Evolutionary conservation across 352 stramenopile genomes (phyloP).

Genomic region (Phytopythium boreale): DNA sequence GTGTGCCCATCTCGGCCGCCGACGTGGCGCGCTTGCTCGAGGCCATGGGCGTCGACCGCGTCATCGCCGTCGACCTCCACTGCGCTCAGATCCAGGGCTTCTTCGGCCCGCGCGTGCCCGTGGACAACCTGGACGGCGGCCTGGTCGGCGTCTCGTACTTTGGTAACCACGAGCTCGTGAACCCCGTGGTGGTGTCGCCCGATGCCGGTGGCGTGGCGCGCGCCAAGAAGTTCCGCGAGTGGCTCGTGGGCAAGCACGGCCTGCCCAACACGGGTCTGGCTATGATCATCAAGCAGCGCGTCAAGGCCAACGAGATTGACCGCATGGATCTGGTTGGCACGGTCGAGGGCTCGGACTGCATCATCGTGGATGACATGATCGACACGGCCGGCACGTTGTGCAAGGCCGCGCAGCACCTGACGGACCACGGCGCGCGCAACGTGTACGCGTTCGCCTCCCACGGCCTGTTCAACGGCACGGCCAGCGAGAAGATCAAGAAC

Average conservation of each 20-base stretch:
- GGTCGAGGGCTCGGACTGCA: conserved; percentile 98
- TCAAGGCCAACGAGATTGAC: conserved; percentile 97
- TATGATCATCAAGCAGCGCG: conserved; percentile 99
- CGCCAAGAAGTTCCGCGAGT: conserved; percentile 99
- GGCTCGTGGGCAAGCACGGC: conserved; percentile 96
- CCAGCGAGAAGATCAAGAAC: conserved; percentile 87
- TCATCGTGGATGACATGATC: conserved; percentile 99
- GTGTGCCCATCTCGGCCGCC: conserved; percentile 97
- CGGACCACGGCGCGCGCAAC: conserved; percentile 93
- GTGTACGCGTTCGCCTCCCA: conserved; percentile 99
- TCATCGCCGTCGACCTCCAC: conserved; percentile 87
- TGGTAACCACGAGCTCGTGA: conserved; percentile 96
- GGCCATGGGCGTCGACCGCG: conserved; percentile 86
- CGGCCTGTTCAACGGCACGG: conserved; percentile 95
- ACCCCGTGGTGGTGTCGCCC: conserved; percentile 98
- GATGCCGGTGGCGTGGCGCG: conserved; percentile 99
- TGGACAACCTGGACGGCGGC: conserved; percentile 98
- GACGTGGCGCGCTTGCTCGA: conserved; percentile 86
- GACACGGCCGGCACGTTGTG: conserved; percentile 99
- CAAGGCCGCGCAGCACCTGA: conserved; percentile 97
- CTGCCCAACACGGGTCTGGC: conserved; percentile 97
- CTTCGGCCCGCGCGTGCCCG: conserved; percentile 98
- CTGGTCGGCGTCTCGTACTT: conserved; percentile 95
- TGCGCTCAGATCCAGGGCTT: conserved; percentile 95
- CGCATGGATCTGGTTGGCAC: conserved; percentile 99